Base-by-base conservation (phyloP, 768 basidiomycete genomes). In the Artomyces pyxidatus region DNA sequence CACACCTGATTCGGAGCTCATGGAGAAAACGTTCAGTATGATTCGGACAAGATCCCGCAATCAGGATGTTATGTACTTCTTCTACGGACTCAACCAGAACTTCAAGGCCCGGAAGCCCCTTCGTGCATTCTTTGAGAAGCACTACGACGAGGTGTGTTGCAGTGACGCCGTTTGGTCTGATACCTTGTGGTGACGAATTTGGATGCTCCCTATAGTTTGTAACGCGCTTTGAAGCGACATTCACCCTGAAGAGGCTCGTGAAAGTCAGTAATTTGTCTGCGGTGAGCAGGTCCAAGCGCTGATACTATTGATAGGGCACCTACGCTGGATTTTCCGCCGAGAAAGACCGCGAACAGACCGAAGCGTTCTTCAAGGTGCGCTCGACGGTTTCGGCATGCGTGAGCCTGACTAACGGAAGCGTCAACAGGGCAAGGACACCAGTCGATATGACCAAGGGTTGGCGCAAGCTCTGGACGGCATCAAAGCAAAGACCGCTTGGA, bases 41-140 rank as follows among this genome's bases (percentile, higher is more conserved):
- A 75, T 88, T 49, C 58, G 73, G 28, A 64, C 61, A 27, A 74
- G 77, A 45, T 71, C 74, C 9, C 71, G 77, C 51, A 76, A 76
- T 50, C 76, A 85, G 60, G 84, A 88, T 56, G 65, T 84, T 27
- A 53, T 76, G 5, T 77, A 79, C 64, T 86, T 83, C 69, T 76
- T 87, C 65, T 62, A 63, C 27, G 81, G 77, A 10, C 67, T 88
- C 14, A 66, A 71, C n/a, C 55, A 35, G 39, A 94, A 93, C 68
- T 61, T 68, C 47, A 64, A 68, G 49, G 72, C 80, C 8, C 72
- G 82, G 39, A 69, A 81, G 44, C 61, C 68, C 45, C 63, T 84
- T 47, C 74, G 74, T 3, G 61, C 75, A 35, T 86, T 81, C 65
- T 80, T 89, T 69, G 76, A 79, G 68, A 72, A 80, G 30, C 76